phyloP scores from a whole-genome alignment of 2,329 filamentous ascomycete species.

The Claviceps pusilla region DNA sequence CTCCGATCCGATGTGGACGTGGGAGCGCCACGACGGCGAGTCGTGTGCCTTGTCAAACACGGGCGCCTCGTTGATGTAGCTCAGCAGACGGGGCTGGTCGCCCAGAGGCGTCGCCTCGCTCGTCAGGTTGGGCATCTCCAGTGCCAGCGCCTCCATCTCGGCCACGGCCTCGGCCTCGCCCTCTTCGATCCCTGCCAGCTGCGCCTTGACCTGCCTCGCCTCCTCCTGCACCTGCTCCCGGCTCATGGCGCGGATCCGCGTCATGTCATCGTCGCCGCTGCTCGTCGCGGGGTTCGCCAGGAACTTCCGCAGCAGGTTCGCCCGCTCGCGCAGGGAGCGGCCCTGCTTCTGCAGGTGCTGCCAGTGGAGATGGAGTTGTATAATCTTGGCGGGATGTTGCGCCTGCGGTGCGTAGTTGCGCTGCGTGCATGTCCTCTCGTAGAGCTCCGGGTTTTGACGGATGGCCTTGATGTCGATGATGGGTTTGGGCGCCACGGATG shows the following conservation, averaged over 20 bases:
- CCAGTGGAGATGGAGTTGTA: slow-evolving; percentile 40
- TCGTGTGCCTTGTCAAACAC: slow-evolving; percentile 14
- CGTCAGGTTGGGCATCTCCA: slow-evolving; percentile 76
- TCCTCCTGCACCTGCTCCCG: slow-evolving; percentile 44
- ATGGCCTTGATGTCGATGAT: slow-evolving; percentile 79
- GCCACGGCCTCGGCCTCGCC: slow-evolving; percentile 42
- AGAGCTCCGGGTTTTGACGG: slow-evolving; percentile 64
- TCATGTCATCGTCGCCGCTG: slow-evolving; percentile 26
- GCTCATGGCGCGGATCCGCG: slow-evolving; percentile 20
- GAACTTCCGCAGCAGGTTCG: slow-evolving; percentile 45
- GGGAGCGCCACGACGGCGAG: slow-evolving; percentile 46
- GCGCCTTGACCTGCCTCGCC: slow-evolving; percentile 48
- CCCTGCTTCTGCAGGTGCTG: slow-evolving; percentile 45
- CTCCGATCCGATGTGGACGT: slow-evolving; percentile 72
- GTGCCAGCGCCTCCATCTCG: slow-evolving; percentile 61
- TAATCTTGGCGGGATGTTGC: slow-evolving; percentile 40
- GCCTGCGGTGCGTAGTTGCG: slow-evolving; percentile 60
- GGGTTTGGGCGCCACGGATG: slow-evolving; percentile 62
- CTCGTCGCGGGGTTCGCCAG: slow-evolving; percentile 36
- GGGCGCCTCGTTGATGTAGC: slow-evolving; percentile 64
- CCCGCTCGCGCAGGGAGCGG: slow-evolving; percentile 47
- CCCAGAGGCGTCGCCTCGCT: slow-evolving; percentile 60
- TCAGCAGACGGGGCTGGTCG: slow-evolving; percentile 47
- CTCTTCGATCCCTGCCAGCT: slow-evolving; percentile 44
- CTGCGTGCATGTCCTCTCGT: slow-evolving; percentile 68